Conservation (phyloP, 1,284 basidiomycete genomes). For the Trametes versicolor region DNA sequence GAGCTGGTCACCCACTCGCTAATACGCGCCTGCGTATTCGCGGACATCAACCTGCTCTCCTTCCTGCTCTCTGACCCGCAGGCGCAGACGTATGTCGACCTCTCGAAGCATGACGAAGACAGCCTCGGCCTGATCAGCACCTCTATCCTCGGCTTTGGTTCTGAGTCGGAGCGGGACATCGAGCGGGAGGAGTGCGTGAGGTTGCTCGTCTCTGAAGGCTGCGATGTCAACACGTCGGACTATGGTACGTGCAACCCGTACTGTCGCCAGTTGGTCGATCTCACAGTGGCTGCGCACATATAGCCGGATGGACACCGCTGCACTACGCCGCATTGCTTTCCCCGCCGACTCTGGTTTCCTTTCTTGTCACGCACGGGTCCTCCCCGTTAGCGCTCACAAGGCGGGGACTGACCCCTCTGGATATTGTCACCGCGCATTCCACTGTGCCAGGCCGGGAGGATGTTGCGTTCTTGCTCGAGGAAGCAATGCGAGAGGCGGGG, state of each 20-base stretch:
- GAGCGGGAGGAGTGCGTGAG: slow-evolving; percentile 91
- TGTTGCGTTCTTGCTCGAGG: slow-evolving; percentile 81
- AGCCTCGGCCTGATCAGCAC: slow-evolving; percentile 82
- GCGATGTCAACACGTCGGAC: slow-evolving; percentile 72
- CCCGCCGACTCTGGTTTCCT: slow-evolving; percentile 91
- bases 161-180: slow-evolving; percentile 81
- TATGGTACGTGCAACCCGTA: slow-evolving; percentile 58
- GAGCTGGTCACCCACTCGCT: slow-evolving; percentile 78
- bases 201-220: slow-evolving; percentile 81
- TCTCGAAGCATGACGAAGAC: slow-evolving; percentile 82
- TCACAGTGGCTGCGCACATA: slow-evolving; percentile 4
- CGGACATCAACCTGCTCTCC: slow-evolving; percentile 74
- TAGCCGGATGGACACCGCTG: slow-evolving; percentile 95
- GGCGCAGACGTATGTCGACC: slow-evolving; percentile 74
- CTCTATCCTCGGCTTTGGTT: slow-evolving; percentile 86
- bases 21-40: slow-evolving; percentile 78
- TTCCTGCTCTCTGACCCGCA: slow-evolving; percentile 78
- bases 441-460: slow-evolving; percentile 83
- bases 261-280: background rate
- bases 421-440: slow-evolving; percentile 85
- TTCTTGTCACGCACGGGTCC: slow-evolving; percentile 92
- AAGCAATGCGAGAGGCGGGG: slow-evolving; percentile 81
- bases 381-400: slow-evolving; percentile 81
- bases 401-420: slow-evolving; percentile 83
- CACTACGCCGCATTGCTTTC: slow-evolving; percentile 92